phyloP scores from a whole-genome alignment of 371 early-diverging fungal genomes.

The Cladochytrium tenue region DNA sequence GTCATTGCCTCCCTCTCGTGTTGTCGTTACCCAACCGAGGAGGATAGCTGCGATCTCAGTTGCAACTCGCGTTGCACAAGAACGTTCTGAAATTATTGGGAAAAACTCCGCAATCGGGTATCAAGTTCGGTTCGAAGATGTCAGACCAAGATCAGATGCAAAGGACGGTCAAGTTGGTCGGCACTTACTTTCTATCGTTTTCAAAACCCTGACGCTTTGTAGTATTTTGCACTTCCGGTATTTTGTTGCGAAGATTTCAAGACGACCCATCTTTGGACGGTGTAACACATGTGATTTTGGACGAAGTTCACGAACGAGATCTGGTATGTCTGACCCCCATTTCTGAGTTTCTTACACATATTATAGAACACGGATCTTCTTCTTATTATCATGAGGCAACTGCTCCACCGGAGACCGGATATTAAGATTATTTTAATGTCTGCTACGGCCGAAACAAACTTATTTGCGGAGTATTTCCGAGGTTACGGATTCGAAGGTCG shows the following conservation, averaged over 20 bases:
- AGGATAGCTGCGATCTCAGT: slow-evolving; percentile 93
- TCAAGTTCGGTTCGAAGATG: slow-evolving; percentile 71
- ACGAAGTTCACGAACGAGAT: slow-evolving; percentile 71
- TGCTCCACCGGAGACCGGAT: slow-evolving; percentile 26
- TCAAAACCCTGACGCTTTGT: not conserved
- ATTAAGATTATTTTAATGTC: slow-evolving; percentile 63
- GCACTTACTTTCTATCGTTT: not conserved
- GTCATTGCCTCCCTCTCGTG: slow-evolving; percentile 36
- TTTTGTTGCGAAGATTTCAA: slow-evolving; percentile 57
- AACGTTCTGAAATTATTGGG: slow-evolving; percentile 66
- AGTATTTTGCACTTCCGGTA: slow-evolving; percentile 66
- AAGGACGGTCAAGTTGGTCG: slow-evolving; percentile 30
- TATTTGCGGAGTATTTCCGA: slow-evolving; percentile 53
- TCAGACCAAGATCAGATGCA: slow-evolving; percentile 51
- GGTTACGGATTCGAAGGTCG: slow-evolving; percentile 9
- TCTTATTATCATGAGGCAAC: slow-evolving; percentile 42
- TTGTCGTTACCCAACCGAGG: slow-evolving; percentile 94
- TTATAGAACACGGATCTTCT: slow-evolving; percentile 59
- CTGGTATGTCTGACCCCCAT: slow-evolving; percentile 17
- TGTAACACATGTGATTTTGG: slow-evolving; percentile 60
- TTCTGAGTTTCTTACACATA: not conserved
- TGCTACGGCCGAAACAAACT: slow-evolving; percentile 48
- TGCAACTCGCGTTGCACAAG: slow-evolving; percentile 83
- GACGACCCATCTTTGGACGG: slow-evolving; percentile 39
- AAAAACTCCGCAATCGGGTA: slow-evolving; percentile 70